These are phyloP conservation scores for Marasmius sp. DNA, from an alignment of 1,284 basidiomycete species.

Conservation along the genomic window DNA sequence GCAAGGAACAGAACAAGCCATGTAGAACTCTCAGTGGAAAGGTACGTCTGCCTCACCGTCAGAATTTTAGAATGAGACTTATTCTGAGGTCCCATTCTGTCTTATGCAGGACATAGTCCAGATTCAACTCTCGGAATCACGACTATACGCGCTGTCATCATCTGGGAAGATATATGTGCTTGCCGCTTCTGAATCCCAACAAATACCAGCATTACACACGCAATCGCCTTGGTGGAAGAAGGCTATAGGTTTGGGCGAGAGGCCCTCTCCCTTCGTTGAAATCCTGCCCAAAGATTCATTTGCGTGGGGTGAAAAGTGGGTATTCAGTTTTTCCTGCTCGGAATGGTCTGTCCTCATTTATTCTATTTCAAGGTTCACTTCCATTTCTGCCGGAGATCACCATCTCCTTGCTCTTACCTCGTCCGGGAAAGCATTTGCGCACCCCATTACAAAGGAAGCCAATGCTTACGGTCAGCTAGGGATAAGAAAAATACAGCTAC, in stretches of 20 bases:
- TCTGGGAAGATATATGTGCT: slow-evolving; percentile 77
- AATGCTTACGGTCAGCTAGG: slow-evolving; percentile 90
- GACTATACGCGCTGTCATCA: slow-evolving; percentile 72
- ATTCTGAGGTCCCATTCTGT: background rate
- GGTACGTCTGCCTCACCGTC: slow-evolving; percentile 39
- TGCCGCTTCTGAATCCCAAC: slow-evolving; percentile 50
- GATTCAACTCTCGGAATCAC: slow-evolving; percentile 54
- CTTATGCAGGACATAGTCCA: slow-evolving; percentile 64
- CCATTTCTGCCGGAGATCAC: slow-evolving; percentile 73
- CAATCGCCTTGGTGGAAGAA: slow-evolving; percentile 54
- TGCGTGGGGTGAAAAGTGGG: slow-evolving; percentile 56
- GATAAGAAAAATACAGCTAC: slow-evolving; percentile 61
- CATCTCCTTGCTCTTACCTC: slow-evolving; percentile 88
- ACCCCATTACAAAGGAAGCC: slow-evolving; percentile 76
- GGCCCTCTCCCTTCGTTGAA: slow-evolving; percentile 50
- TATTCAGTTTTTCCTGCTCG: background rate
- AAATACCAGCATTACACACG: slow-evolving; percentile 35
- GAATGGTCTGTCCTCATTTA: background rate
- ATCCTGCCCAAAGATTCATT: slow-evolving; percentile 47
- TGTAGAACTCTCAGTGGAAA: slow-evolving; percentile 68
- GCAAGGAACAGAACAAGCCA: slow-evolving; percentile 35
- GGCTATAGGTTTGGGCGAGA: slow-evolving; percentile 59
- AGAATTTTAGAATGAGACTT: background rate
- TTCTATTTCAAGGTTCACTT: slow-evolving; percentile 56
- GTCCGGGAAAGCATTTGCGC: slow-evolving; percentile 77